Conservation (phyloP, 2,329 filamentous ascomycete genomes). For the Verticillium nonalfalfae region DNA sequence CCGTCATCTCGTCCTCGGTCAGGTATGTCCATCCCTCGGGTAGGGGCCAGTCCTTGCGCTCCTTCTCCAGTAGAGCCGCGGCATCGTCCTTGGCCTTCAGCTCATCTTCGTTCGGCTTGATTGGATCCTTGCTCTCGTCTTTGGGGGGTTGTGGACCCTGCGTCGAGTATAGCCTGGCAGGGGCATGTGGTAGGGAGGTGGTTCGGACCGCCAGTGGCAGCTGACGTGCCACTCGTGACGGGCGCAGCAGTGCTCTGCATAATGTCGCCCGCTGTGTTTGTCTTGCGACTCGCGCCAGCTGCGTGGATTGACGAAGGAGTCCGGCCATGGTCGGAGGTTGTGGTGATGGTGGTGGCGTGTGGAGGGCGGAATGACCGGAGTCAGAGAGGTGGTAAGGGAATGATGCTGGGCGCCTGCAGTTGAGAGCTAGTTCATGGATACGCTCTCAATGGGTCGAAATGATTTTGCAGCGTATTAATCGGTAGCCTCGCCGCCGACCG, state of each 20-base stretch:
- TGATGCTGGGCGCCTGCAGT: neutral
- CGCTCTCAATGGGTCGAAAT: neutral
- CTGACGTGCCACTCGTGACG: slow-evolving; percentile 22
- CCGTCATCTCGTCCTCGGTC: slow-evolving; percentile 37
- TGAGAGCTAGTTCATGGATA: neutral
- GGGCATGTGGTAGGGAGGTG: slow-evolving; percentile 23
- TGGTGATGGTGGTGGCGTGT: neutral
- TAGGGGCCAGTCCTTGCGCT: slow-evolving; percentile 22
- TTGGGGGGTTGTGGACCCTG: slow-evolving; percentile 29
- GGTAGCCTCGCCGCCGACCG: neutral
- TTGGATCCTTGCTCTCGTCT: slow-evolving; percentile 18
- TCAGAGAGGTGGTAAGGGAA: slow-evolving; percentile 1
- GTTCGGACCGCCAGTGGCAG: slow-evolving; percentile 26
- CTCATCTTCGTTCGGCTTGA: slow-evolving; percentile 13
- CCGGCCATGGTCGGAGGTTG: slow-evolving; percentile 50
- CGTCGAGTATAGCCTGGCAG: slow-evolving; percentile 28
- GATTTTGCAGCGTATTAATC: no score
- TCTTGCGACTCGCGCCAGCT: slow-evolving; percentile 57
- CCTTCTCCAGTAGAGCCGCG: slow-evolving; percentile 12
- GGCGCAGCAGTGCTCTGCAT: slow-evolving; percentile 32
- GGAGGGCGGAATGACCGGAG: slow-evolving; percentile 10
- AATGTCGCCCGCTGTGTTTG: slow-evolving; percentile 46
- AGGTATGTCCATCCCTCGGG: slow-evolving; percentile 42
- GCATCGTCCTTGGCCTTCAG: slow-evolving; percentile 6
- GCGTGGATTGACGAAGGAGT: slow-evolving; percentile 59